Evolutionary conservation across 768 basidiomycete species (phyloP), one percentile per base, ranked within the genome.

Genomic region (Russula griseocarnosa): DNA sequence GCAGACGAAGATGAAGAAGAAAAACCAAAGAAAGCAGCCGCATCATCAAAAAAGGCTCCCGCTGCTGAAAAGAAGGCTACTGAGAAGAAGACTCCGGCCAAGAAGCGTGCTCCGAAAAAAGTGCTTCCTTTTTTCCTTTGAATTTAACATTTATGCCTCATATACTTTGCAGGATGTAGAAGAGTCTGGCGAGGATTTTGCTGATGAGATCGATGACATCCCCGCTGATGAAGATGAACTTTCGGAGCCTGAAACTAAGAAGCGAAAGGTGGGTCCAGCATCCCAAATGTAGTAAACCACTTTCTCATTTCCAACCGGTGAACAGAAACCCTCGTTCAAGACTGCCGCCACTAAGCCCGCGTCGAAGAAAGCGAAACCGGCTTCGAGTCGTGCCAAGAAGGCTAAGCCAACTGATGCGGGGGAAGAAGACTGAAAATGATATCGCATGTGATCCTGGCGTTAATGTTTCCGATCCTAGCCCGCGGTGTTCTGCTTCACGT

Each of bases 221-320:
- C 79, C 76, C 18, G 78, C 71, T n/a, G 81, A 79, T 13, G 82
- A 80, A 6, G 81, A 79, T 16, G 81, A 83, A 13, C 77, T 78
- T 2, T 75, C 57, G 8, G 77, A 76, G 10, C 72, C 72, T 67
- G 73, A 72, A 22, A 61, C 61, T 70, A 88, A 85, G 78, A 92
- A 91, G 76, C 85, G 87, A 76, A 88, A 90, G 84, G 88, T 85
- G 69, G 24, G 76, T 67, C 20, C 5, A 9, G 9, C 24, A 50
- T 34, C 11, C 34, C 46, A 32, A 18, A 24, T 20, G 10, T 50
- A 4, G 26, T 18, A 6, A 22, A 34, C 2, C n/a, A 3, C 7
- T 20, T 44, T 54, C 55, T 57, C 10, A 63, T 16, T 5, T 5
- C 2, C 6, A 24, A 61, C 55, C 10, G 26, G 26, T 16, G n/a